Evolutionary conservation across 257 asterid genomes (phyloP).

Genomic region (Osmanthus fragrans): DNA sequence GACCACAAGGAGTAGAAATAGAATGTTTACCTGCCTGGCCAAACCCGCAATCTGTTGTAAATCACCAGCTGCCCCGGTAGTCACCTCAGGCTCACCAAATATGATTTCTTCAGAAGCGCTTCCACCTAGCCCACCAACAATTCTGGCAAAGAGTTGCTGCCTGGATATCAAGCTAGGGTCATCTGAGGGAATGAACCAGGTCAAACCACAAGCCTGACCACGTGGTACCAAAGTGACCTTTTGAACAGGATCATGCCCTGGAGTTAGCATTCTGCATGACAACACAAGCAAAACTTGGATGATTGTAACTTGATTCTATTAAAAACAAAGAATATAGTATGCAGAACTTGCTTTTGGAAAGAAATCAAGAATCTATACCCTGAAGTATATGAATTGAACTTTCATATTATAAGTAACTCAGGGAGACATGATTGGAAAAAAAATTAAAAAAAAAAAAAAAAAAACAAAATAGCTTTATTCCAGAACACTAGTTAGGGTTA

Average conservation of each 20-base stretch:
- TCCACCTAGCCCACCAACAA: constrained; percentile 92
- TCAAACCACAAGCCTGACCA: constrained; percentile 96
- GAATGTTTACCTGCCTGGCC: constrained; percentile 75
- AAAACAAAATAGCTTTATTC: too few species aligned
- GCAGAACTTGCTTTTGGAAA: background rate
- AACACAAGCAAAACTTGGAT: constrained; percentile 4
- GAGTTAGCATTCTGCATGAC: constrained; percentile 83
- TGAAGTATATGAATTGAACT: background rate
- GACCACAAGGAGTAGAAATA: background rate
- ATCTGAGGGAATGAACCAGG: constrained; percentile 97
- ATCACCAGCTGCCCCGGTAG: constrained; percentile 86
- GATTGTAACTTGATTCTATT: background rate
- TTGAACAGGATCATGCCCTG: constrained; percentile 97
- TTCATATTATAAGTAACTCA: background rate
- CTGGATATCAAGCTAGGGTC: constrained; percentile 68
- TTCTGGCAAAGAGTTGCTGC: constrained; percentile 64
- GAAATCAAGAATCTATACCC: background rate
- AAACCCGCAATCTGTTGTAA: constrained; percentile 92
- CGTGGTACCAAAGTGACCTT: constrained; percentile 77
- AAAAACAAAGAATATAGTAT: background rate
- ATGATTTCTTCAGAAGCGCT: constrained; percentile 97
- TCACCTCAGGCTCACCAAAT: constrained; percentile 50
- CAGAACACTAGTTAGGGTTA: background rate
- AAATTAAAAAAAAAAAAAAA: too few species aligned
- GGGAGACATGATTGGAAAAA: too few species aligned